Base-by-base conservation (phyloP, 805 yeast genomes). In the Sporopachydermia quercuum region DNA sequence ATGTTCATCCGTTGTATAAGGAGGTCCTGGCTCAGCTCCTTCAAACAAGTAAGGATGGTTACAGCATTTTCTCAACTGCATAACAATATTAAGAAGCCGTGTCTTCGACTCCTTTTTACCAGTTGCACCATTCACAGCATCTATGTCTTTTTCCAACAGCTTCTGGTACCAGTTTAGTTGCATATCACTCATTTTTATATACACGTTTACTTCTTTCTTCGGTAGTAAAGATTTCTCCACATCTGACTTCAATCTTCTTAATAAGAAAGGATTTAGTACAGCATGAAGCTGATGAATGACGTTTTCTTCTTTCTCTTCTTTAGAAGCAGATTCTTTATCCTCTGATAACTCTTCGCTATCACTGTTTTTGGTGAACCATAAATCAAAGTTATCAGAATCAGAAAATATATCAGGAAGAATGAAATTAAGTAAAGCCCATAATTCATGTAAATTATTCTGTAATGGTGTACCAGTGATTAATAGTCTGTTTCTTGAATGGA, bases 1-100 rank as follows among this genome's bases (percentile, higher is more conserved):
- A 60, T 81, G 93, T 53, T 81, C 91, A 56, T 81, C 93, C 0
- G 89, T 81, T 5, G 91, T 81, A 49, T 65, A 81, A 16, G 93
- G 93, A 15, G 93, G 93, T 8, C 93, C 93, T 1, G 91, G 91
- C 52, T 81, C 93, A 1, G 89, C 91, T 36, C 93, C 93, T 54
- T 81, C 91, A 50, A 81, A 81, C 34, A 81, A 58, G 52, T 81
- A 81, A 11, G 93, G 93, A 59, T 81, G 93, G 50, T 81, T 81
- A 60, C 89, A 81, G 55, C 91, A 81, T 55, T 81, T 81, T 53
- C 91, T 69, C 50, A 81, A 63, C 55, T 81, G 93, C 93, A 81
- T 81, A 37, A 80, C 89, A 48, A 81, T 81, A 54, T 81, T 81
- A 37, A 81, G 60, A 43, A 81, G 62, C 50, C 91, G 63, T 2